phyloP scores from a whole-genome alignment of 768 basidiomycete genomes.

The Sarcodon sp. region DNA sequence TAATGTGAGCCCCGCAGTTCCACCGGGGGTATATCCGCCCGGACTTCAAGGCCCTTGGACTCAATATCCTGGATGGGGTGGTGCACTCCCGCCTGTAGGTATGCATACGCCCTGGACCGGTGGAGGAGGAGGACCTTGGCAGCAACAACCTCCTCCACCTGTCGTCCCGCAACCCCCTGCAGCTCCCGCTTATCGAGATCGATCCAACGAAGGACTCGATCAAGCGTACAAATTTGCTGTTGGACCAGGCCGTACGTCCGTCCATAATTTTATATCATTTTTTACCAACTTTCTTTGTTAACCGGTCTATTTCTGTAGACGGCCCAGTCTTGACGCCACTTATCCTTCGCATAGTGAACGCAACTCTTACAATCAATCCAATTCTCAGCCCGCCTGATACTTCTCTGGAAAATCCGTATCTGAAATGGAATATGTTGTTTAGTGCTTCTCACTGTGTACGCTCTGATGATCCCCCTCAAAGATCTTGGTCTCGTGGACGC shows the following conservation, averaged over 20 bases:
- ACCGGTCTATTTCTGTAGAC: slow-evolving; percentile 24
- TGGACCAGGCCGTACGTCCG: slow-evolving; percentile 27
- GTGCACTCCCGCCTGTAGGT: slow-evolving; percentile 8
- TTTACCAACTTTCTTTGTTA: slow-evolving; percentile 4
- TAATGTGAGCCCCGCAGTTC: slow-evolving; percentile 1
- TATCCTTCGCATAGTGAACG: slow-evolving; percentile 34
- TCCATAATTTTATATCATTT: background rate
- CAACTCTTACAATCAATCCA: slow-evolving; percentile 43
- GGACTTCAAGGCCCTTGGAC: slow-evolving; percentile 2
- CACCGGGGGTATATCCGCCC: slow-evolving; percentile 4
- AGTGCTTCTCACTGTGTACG: slow-evolving; percentile 44
- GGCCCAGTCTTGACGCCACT: slow-evolving; percentile 62
- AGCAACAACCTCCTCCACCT: slow-evolving; percentile 3
- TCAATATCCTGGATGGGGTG: slow-evolving; percentile 11
- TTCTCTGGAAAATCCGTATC: slow-evolving; percentile 27
- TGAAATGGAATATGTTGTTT: slow-evolving; percentile 72
- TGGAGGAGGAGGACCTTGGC: slow-evolving; percentile 2
- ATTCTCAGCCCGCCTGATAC: slow-evolving; percentile 34
- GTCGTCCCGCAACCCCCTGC: slow-evolving; percentile 9
- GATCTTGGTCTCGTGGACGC: slow-evolving; percentile 59
- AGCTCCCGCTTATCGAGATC: slow-evolving; percentile 13
- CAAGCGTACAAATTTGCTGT: slow-evolving; percentile 23
- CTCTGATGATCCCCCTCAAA: slow-evolving; percentile 41
- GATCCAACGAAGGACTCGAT: slow-evolving; percentile 17
- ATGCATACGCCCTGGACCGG: slow-evolving; percentile 12